A percentile compares a stretch with the other conserved stretches of the same genome.
Conservation (phyloP, 495 filamentous ascomycete genomes). For the Bacidia rubella region DNA sequence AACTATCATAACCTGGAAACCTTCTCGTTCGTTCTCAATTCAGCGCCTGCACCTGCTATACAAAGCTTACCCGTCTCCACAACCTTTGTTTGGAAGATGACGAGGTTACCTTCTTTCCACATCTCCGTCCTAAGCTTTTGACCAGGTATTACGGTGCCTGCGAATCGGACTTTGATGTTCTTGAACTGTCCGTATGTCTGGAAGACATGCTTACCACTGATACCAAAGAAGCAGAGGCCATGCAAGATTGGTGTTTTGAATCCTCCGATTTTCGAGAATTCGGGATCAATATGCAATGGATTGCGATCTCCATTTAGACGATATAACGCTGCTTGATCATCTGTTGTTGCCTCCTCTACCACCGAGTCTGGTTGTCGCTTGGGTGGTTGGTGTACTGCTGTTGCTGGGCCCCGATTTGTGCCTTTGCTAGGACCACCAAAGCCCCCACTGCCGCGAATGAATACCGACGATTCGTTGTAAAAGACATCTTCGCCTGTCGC, state of each 20-base stretch:
- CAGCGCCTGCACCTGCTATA: constrained; percentile 76
- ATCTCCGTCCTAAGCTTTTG: constrained; percentile 94
- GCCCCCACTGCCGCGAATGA: constrained; percentile 84
- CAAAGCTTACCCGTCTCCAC: constrained; percentile 93
- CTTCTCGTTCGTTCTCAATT: constrained; percentile 47
- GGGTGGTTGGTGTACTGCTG: constrained; percentile 65
- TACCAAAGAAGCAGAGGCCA: constrained; percentile 89
- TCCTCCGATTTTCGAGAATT: constrained; percentile 86
- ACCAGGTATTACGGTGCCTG: constrained; percentile 80
- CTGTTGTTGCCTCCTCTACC: constrained; percentile 77
- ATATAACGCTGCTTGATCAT: constrained; percentile 94
- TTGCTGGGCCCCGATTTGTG: constrained; percentile 62
- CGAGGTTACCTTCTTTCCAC: constrained; percentile 87
- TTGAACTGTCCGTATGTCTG: constrained; percentile 70
- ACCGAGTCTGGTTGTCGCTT: constrained; percentile 64
- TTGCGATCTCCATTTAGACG: constrained; percentile 85
- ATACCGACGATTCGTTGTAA: constrained; percentile 88
- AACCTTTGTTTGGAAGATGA: constrained; percentile 87
- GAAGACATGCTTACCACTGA: constrained; percentile 81
- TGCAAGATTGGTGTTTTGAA: constrained; percentile 94
- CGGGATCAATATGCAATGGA: constrained; percentile 89
- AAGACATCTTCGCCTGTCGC: constrained; percentile 76
- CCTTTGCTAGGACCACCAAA: constrained; percentile 81
- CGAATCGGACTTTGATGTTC: constrained; percentile 95
- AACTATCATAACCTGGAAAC: constrained; percentile 46